Base-by-base conservation (phyloP, 805 yeast genomes). In the Wickerhamomyces silvicola region DNA sequence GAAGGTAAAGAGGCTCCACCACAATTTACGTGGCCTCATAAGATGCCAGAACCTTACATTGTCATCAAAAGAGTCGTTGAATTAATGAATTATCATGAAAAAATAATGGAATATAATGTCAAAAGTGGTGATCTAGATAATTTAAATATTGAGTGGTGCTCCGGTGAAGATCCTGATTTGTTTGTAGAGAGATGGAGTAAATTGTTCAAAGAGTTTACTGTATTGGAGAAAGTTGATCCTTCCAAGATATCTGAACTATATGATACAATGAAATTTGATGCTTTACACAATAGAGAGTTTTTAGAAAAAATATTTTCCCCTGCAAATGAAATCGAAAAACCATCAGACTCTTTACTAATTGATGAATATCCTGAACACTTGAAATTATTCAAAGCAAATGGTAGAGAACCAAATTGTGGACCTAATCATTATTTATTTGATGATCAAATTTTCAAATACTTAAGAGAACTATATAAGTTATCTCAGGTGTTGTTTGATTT, bases 261-360 rank as follows among this genome's bases (percentile, higher is more conserved):
- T 54, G 99, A 92, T 59, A 90, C 99, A 2, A 90, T 92, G 96
- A 92, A 92, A 59, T 92, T 84, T 55, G 99, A 92, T 61, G 98
- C 97, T 7, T 68, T 92, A 34, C 99, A 92, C 58, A 92, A 92
- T 57, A 70, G 98, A 35, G 82, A 81, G 21, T 92, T 92, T 53
- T 63, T 92, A 55, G 85, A 82, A 52, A 76, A 76, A 43, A 80
- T 90, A 5, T 92, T 92, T 54, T 69, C 80, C 28, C 86, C 85
- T 24, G 70, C 66, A 27, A 72, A 38, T 39, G 64, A 65, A 18
- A 66, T 64, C 19, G 60, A 55, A n/a, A 45, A 41, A 18, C 56
- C 56, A 22, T 38, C 46, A 1, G 44, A 50, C n/a, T 49, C 48
- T 2, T 32, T 50, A 23, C 31, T 51, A 27, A 48, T 51, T 24